Evolutionary conservation across 2,329 filamentous ascomycete species (phyloP).

Genomic region (Aspergillus flavus): DNA sequence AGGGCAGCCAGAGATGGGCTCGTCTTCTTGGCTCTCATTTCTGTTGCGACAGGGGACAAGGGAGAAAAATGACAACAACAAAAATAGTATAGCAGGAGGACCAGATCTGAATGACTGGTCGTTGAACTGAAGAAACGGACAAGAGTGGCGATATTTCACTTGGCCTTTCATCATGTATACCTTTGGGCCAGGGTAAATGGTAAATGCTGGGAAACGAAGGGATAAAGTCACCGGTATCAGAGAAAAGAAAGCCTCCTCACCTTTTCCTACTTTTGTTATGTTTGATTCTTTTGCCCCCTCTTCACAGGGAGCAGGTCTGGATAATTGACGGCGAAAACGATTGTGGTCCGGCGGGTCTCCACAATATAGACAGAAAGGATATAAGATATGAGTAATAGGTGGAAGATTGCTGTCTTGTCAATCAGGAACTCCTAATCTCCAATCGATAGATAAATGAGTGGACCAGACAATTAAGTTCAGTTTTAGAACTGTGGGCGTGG

Average conservation of each 20-base stretch:
- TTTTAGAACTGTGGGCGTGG: not conserved
- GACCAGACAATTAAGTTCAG: not conserved
- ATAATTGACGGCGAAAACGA: not conserved
- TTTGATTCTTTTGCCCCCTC: not conserved
- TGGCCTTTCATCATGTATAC: not conserved
- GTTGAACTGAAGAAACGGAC: not conserved
- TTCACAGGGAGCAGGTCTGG: not conserved
- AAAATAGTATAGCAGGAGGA: not conserved
- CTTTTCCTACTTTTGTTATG: not conserved
- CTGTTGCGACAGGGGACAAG: not conserved
- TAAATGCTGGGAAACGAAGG: not conserved
- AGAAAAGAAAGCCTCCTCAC: not conserved
- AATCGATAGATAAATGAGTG: not conserved
- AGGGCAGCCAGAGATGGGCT: not conserved
- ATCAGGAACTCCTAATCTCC: not conserved
- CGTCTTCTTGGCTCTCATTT: not conserved
- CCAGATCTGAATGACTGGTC: not conserved
- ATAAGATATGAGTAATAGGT: not conserved
- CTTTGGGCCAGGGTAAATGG: not conserved
- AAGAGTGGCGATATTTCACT: not conserved
- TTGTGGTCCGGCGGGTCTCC: not conserved
- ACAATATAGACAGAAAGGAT: not conserved
- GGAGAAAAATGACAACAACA: not conserved
- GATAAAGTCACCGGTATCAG: not conserved
- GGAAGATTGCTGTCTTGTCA: not conserved